Conservation (phyloP, 2,329 filamentous ascomycete species). For the Leptographium procerum region DNA sequence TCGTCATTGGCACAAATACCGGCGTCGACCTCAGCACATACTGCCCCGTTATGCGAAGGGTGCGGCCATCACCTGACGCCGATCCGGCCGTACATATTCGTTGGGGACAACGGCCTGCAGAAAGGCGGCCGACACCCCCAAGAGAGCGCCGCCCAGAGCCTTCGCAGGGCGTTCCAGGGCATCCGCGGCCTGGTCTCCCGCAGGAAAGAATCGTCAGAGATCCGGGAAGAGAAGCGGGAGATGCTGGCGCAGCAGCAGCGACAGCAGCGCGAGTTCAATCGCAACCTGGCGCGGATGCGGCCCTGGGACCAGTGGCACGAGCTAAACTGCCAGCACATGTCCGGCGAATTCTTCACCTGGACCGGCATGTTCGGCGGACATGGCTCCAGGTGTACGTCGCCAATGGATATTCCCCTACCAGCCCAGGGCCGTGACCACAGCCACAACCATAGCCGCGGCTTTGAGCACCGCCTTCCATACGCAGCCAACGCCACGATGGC, state of each 20-base stretch:
- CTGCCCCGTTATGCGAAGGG: not conserved
- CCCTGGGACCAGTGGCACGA: slow-evolving; percentile 10
- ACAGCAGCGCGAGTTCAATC: not conserved
- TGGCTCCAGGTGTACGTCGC: not conserved
- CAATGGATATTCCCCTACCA: not conserved
- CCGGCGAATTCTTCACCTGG: slow-evolving; percentile 2
- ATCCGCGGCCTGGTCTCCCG: slow-evolving; percentile 6
- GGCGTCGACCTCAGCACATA: not conserved
- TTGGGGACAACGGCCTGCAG: not conserved
- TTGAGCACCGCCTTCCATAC: too few species aligned
- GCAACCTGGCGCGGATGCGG: not conserved
- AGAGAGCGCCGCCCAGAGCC: slow-evolving; percentile 1
- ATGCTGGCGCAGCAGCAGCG: not conserved
- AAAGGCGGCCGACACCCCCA: not conserved
- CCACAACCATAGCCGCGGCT: not conserved
- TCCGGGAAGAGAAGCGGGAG: not conserved
- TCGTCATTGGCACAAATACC: not conserved
- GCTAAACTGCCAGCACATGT: slow-evolving; percentile 3
- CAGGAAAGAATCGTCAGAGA: not conserved
- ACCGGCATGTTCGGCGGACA: slow-evolving; percentile 8
- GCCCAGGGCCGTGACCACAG: not conserved
- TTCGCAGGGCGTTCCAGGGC: slow-evolving; percentile 6
- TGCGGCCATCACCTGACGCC: slow-evolving; percentile 4
- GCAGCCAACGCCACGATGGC: not conserved
- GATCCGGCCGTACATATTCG: slow-evolving; percentile 2